Conservation (phyloP, 2,329 filamentous ascomycete genomes). For the Neonectria punicea region DNA sequence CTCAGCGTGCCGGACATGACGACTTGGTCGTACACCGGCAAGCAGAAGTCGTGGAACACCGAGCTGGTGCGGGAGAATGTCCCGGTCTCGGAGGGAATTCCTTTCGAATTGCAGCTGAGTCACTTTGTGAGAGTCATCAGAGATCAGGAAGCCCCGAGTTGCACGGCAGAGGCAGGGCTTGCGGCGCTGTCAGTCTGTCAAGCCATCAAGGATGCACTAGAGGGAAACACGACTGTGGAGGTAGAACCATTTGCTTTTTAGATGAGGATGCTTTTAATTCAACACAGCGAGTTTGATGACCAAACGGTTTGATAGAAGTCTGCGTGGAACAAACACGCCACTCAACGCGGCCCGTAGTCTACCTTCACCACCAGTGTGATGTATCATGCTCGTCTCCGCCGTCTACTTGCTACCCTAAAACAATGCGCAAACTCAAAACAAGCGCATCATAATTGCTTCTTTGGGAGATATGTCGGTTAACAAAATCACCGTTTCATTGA, state of each 20-base stretch:
- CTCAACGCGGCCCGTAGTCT: neutral
- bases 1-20: slow-evolving; percentile 66
- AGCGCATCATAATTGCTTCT: neutral
- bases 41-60: slow-evolving; percentile 55
- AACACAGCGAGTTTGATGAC: neutral
- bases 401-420: neutral
- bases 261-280: neutral
- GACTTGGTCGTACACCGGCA: slow-evolving; percentile 56
- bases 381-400: neutral
- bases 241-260: slow-evolving; percentile 31
- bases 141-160: slow-evolving; percentile 55
- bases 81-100: slow-evolving; percentile 41
- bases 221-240: slow-evolving; percentile 40
- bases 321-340: neutral
- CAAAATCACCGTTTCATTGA: neutral
- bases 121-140: slow-evolving; percentile 62
- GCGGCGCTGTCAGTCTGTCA: slow-evolving; percentile 63
- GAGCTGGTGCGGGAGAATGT: slow-evolving; percentile 46
- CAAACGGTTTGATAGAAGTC: neutral
- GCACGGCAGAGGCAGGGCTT: slow-evolving; percentile 60
- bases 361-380: neutral
- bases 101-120: slow-evolving; percentile 63
- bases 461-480: neutral
- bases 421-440: neutral
- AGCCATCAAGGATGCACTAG: slow-evolving; percentile 58